These are phyloP conservation scores for Candida frijolesensis DNA, from an alignment of 1,139 yeast genomes.

Conservation along the genomic window DNA sequence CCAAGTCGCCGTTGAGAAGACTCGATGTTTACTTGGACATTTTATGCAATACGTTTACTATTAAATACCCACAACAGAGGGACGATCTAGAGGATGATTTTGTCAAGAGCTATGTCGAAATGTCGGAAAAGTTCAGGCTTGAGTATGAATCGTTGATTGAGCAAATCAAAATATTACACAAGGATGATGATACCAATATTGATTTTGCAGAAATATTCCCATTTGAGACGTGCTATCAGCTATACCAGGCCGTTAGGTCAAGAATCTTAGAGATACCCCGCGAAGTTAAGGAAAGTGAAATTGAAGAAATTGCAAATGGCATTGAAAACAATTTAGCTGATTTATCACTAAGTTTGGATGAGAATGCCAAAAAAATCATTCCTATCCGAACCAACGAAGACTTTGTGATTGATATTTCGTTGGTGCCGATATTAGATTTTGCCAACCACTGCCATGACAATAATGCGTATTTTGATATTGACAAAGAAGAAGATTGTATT, in stretches of 20 bases:
- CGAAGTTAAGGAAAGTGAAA: constrained; percentile 14
- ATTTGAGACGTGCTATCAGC: constrained; percentile 37
- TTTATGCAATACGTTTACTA: constrained; percentile 23
- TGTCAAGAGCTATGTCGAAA: constrained; percentile 19
- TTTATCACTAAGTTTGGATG: constrained; percentile 8
- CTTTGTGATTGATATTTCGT: constrained; percentile 52
- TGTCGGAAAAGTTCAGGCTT: constrained; percentile 9
- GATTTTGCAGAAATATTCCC: constrained; percentile 18
- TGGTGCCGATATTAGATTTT: constrained; percentile 70
- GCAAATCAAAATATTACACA: constrained; percentile 17
- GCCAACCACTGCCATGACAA: constrained; percentile 55
- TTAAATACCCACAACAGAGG: constrained; percentile 11
- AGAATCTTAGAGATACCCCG: constrained; percentile 67
- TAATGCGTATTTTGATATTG: constrained; percentile 67
- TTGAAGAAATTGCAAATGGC: constrained; percentile 2
- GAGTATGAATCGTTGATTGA: constrained; percentile 19
- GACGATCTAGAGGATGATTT: constrained; percentile 11
- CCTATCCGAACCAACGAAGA: constrained; percentile 23
- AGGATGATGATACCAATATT: constrained; percentile 12
- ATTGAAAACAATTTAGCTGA: constrained; percentile 7
- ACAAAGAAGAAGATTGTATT: constrained; percentile 47
- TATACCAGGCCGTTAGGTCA: constrained; percentile 55
- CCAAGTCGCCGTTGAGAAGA: constrained; percentile 14
- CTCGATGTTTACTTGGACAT: constrained; percentile 30
- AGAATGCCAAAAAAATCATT: constrained; percentile 4